phyloP scores from a whole-genome alignment of 2,329 filamentous ascomycete genomes.

The Apiospora rasikravindrae region DNA sequence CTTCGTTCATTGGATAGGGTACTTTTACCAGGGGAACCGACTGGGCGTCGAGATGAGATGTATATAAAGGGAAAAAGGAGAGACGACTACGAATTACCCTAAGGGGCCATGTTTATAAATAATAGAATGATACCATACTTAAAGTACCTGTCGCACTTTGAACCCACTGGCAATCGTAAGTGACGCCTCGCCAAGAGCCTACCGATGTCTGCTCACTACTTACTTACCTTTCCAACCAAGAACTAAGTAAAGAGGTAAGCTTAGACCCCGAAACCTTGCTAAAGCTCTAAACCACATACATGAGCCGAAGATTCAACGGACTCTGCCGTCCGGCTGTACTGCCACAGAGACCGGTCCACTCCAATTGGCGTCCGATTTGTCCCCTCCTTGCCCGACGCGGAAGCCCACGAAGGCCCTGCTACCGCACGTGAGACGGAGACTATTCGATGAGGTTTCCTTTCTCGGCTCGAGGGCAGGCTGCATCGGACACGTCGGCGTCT shows the following conservation, averaged over 20 bases:
- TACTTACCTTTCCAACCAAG: background rate
- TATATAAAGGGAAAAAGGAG: background rate
- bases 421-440: constrained; percentile 25
- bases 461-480: constrained; percentile 27
- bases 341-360: background rate
- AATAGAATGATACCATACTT: background rate
- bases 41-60: background rate
- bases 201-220: background rate
- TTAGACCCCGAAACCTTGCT: background rate
- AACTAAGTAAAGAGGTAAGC: background rate
- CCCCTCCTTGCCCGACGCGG: background rate
- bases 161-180: background rate
- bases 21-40: background rate
- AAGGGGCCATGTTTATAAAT: no score
- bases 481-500: constrained; percentile 25
- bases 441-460: constrained; percentile 27
- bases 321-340: background rate
- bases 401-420: constrained; percentile 25
- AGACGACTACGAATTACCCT: background rate
- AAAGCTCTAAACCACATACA: background rate
- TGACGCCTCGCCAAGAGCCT: background rate
- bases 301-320: background rate
- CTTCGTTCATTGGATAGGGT: background rate
- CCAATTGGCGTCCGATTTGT: background rate
- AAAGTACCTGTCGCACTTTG: background rate